Base-by-base conservation (phyloP, 2,329 filamentous ascomycete genomes). In the Colletotrichum acutatum region DNA sequence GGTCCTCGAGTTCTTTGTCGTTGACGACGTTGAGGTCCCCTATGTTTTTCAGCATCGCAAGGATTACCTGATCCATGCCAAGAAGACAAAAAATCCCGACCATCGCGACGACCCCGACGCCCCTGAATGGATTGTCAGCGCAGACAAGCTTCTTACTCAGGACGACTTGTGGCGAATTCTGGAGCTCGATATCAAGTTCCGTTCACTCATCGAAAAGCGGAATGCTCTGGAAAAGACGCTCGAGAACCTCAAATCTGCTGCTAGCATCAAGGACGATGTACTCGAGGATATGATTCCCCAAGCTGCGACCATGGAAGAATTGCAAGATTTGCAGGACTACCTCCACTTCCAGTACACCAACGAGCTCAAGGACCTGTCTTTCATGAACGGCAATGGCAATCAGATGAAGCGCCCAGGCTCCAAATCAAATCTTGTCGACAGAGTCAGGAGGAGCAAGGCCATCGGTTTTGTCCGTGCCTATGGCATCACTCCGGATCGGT, bases 21-120 rank as follows among this genome's bases (percentile, higher is more conserved):
- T 96, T 4, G 95, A 98, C 76, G 94, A 97, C 77, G 95, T 96
- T 77, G 97, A 99, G 82, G 95, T 98, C 1, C 96, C 97, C 0
- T 99, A 98, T 82, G 97, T 99, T 77, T 98, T 98, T 82, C 96
- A 98, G 82, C 97, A 99, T 80, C 94, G 97, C 74, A 98, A 98
- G 83, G 97, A 99, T 81, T 99, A 98, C 80, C 89, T 99, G 56
- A 97, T 99, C 69, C 95, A 98, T 79, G 93, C 94, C 28, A 92
- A 92, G 76, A 95, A 94, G 79, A 88, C 89, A 7, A 84, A 87
- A 67, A 88, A 91, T 85, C 80, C 91, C 79, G 83, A 87, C 32
- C 81, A 90, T 75, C 87, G 89, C 19, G 88, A 92, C 70, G 92
- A 96, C 76, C 89, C 90, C 9, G 91, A 95, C 77, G 91, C 89